Base-by-base conservation (phyloP, 768 basidiomycete genomes). In the Collybiopsis luxurians region DNA sequence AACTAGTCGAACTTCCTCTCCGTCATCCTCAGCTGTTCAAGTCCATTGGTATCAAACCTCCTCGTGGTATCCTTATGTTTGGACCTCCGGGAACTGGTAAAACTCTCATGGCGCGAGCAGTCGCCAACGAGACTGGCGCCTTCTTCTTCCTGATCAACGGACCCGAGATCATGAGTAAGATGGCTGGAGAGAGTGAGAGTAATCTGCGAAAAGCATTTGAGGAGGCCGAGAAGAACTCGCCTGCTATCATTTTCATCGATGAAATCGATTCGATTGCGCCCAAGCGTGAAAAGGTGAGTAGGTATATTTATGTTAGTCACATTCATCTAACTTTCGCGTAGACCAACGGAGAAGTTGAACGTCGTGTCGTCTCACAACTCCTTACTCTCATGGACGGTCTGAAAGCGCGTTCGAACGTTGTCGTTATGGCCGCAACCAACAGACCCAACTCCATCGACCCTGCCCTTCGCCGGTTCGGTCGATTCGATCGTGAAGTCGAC, bases 61-160 rank as follows among this genome's bases (percentile, higher is more conserved):
- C 96, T 23, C 89, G 96, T 63, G 96, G 96, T 82, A 95, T 99
- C 67, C 87, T 99, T 63, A 90, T 99, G 93, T 99, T 84, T 68
- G 96, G 96, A 55, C 96, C 96, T 61, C 96, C 96, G 31, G 97
- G 97, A 80, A 98, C 96, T 21, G 97, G 97, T 81, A 99, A 98
- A 79, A 98, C 97, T 5, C 84, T 99, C 63, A 99, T 99, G 96
- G 97, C 97, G 51, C 89, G 97, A 64, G 97, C 97, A 6, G 97
- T 99, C 46, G 97, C 97, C 61, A 99, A 99, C 71, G 97, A 99
- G 75, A 99, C 97, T 26, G 97, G 97, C 49, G 97, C 97, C 15
- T 99, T 99, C 85, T 99, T 99, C 84, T 99, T 99, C 87, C 78
- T 98, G 50, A 99, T 99, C 77, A 99, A 98, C 68, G 97, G 97